Evolutionary conservation across 306 rosid species (phyloP).

Genomic region (Castanospermum australe): DNA sequence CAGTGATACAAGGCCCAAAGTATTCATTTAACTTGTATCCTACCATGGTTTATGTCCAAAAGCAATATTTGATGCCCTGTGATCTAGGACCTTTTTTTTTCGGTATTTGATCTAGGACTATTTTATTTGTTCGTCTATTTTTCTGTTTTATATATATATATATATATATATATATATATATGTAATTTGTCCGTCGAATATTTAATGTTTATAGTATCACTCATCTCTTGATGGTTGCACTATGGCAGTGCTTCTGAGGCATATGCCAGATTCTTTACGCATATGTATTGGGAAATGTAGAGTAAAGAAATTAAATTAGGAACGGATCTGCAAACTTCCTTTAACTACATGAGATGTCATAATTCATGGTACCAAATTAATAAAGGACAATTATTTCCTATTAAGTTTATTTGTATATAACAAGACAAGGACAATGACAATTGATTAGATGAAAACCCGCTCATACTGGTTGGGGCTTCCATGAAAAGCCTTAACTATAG

Average conservation of each 20-base stretch:
- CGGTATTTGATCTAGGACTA: too few relatives aligned
- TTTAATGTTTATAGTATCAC: neutral
- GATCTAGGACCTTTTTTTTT: too few relatives aligned
- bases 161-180: too few relatives aligned
- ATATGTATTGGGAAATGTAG: neutral
- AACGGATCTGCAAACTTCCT: neutral
- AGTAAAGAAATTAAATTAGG: neutral
- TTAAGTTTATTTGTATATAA: neutral
- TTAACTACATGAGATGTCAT: neutral
- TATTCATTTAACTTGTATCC: too few relatives aligned
- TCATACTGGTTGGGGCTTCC: neutral
- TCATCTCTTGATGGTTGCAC: neutral
- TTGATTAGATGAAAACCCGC: neutral
- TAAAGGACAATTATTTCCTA: neutral
- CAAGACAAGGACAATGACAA: too few relatives aligned
- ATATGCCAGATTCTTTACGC: constrained; percentile 19
- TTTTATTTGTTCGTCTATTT: neutral
- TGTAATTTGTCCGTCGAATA: neutral
- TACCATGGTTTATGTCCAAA: too few relatives aligned
- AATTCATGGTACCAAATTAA: neutral
- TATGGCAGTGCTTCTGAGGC: neutral
- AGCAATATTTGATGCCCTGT: neutral
- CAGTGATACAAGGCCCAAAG: neutral
- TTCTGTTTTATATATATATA: too few relatives aligned
- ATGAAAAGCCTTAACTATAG: neutral